Evolutionary conservation across 2,329 filamentous ascomycete species (phyloP), one percentile per base, ranked within the genome.

Genomic region (Xylaria sp.): DNA sequence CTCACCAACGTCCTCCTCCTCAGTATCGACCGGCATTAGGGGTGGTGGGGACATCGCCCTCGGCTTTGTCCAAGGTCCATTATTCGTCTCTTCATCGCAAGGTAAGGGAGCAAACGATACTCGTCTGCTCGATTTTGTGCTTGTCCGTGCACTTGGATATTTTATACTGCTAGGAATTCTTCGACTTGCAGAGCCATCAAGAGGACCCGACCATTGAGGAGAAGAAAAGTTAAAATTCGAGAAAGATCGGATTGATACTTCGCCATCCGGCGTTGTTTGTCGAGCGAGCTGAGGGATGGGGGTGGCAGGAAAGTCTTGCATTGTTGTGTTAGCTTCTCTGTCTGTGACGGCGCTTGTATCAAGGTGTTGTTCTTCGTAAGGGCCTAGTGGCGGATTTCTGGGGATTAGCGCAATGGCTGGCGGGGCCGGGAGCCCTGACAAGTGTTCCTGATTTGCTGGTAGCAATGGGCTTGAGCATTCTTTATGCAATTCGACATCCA

Each of bases 221-320:
- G 82, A 83, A 0, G 81, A 79, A 0, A 81, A 81, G 68, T 83
- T 79, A 68, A 85, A 85, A 1, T 79, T 78, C 1, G 81, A 77
- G 68, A 86, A 85, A 0, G 82, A 78, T 63, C 81, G 83, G 66
- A 84, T 76, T 0, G 79, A 80, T 29, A 84, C 75, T 4, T 78
- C 78, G 13, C 80, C 77, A 51, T 84, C 80, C 5, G 82, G 79
- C 0, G 80, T 82, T 1, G 75, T 73, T 31, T 59, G 72, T 67
- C 21, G 73, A 68, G 17, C 65, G 71, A 29, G 69, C 67, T 2
- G 70, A 70, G 3, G 67, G 70, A n/a, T 72, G 71, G 33, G 74
- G 68, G 31, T 71, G 59, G 25, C 57, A 47, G 48, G 68, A 43
- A 43, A 19, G 27, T 35, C 23, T 38, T 35, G 37, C 23, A 35